These are phyloP conservation scores for Trichoderma sp. DNA, from an alignment of 2,329 filamentous ascomycete species.

Conservation along the genomic window DNA sequence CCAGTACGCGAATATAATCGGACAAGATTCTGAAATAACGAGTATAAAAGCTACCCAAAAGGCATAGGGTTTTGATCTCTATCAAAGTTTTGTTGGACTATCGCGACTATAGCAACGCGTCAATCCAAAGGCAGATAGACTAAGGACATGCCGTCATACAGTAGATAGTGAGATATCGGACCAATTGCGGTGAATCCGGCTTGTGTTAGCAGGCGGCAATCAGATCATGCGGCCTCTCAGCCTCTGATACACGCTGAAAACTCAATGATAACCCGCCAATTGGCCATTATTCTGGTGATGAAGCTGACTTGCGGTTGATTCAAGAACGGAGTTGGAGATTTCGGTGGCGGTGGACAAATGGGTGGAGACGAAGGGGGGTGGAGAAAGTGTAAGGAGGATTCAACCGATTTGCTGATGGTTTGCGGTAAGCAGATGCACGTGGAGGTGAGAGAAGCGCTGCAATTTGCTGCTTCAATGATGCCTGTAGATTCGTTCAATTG, in stretches of 20 bases:
- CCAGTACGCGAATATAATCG: neutral
- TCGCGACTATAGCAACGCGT: neutral
- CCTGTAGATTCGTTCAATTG: neutral
- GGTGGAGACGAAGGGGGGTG: conserved; percentile 5
- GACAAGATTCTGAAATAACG: neutral
- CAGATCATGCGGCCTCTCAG: neutral
- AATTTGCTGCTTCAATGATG: neutral
- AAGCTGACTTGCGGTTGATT: neutral
- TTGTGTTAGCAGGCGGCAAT: neutral
- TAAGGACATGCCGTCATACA: neutral
- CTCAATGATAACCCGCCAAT: neutral
- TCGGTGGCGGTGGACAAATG: conserved; percentile 12
- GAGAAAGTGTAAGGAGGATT: neutral
- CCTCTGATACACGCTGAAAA: neutral
- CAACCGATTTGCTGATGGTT: neutral
- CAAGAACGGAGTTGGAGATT: neutral
- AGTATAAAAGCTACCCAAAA: too few relatives aligned
- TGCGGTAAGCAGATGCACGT: conserved; percentile 6
- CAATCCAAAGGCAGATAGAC: neutral
- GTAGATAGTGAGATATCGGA: neutral
- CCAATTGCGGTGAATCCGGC: neutral
- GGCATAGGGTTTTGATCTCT: neutral
- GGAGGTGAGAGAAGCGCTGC: neutral
- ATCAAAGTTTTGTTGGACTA: fast-evolving
- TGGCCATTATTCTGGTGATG: neutral